These are phyloP conservation scores for Jamesozyma spencerorum DNA, from an alignment of 805 yeast genomes.

Conservation along the genomic window DNA sequence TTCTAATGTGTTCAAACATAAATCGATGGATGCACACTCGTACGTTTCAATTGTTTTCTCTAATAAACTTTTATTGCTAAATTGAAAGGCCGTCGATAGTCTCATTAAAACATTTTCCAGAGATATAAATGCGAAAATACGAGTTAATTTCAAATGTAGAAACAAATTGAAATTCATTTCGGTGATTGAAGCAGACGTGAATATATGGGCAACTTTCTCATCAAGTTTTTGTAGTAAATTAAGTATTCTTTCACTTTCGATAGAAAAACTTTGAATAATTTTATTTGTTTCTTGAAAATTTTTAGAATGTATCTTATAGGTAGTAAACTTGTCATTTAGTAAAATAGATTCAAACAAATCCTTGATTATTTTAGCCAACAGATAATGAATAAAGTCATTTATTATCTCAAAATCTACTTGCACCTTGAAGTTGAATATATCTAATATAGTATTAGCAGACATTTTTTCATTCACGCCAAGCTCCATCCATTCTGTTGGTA, in stretches of 20 bases:
- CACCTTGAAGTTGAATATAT: conserved; percentile 2
- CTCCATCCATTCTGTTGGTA: conserved; percentile 10
- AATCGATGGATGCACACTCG: neutral
- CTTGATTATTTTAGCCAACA: conserved; percentile 7
- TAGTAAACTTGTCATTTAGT: conserved; percentile 7
- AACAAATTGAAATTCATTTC: neutral
- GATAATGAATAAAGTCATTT: conserved; percentile 4
- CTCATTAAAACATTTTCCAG: neutral
- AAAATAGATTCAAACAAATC: conserved; percentile 1
- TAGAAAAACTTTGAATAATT: neutral
- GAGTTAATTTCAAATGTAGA: neutral
- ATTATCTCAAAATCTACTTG: neutral
- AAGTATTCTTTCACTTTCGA: neutral
- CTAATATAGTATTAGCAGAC: conserved; percentile 5
- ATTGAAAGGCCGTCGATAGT: neutral
- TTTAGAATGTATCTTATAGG: conserved; percentile 5
- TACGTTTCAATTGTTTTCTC: neutral
- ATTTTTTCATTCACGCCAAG: conserved; percentile 11
- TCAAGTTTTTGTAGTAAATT: neutral
- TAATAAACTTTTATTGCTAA: neutral
- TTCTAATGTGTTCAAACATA: neutral
- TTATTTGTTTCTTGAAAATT: neutral
- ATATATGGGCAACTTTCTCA: neutral
- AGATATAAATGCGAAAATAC: neutral
- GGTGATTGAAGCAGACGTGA: neutral